phyloP scores from a whole-genome alignment of 139 green algal genomes.

The Coelastrella sp. region DNA sequence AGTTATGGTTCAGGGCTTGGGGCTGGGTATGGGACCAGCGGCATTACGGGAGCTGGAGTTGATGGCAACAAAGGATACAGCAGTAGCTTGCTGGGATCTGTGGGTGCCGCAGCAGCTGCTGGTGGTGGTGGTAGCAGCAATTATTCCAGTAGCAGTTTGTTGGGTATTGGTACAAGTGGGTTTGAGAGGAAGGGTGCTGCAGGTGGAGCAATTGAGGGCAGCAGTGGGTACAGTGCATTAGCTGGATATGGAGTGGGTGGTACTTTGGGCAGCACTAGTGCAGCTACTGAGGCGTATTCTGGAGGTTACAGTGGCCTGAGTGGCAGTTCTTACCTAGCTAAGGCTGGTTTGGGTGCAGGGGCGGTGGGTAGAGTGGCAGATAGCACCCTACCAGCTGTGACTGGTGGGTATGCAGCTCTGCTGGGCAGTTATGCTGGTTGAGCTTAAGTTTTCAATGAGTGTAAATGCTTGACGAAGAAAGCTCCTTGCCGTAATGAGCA shows the following conservation, averaged over 20 bases:
- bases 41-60: neutral
- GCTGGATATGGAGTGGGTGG: neutral
- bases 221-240: neutral
- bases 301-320: neutral
- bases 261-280: neutral
- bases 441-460: too few species aligned
- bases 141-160: neutral
- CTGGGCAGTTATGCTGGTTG: neutral
- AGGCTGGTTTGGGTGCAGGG: neutral
- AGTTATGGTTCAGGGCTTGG: neutral
- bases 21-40: neutral
- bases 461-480: too few species aligned
- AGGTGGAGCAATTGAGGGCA: neutral
- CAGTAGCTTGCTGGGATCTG: neutral
- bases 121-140: neutral
- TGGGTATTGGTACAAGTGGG: neutral
- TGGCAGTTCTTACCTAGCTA: constrained; percentile 4
- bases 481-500: too few species aligned
- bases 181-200: neutral
- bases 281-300: neutral
- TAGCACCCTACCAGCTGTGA: neutral
- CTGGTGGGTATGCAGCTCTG: constrained; percentile 9
- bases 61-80: constrained; percentile 3
- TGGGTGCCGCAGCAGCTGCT: neutral
- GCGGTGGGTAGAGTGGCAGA: neutral